Evolutionary conservation across 768 basidiomycete species (phyloP), one percentile per base, ranked within the genome.

Genomic region (Leucocoprinus birnbaumii): DNA sequence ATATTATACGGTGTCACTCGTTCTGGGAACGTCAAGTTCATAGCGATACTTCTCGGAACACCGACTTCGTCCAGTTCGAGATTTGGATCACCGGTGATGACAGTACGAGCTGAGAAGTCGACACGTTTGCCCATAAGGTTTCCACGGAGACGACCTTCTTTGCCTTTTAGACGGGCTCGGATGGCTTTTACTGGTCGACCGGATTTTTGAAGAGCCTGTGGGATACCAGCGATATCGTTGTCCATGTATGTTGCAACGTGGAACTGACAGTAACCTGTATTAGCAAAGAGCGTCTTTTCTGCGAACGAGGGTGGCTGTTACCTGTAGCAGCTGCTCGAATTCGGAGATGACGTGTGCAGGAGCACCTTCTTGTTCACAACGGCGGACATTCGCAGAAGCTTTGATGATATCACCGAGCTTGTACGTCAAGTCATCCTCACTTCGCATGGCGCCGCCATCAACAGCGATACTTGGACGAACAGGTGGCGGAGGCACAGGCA

Each of bases 221-320:
- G 97, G 34, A 98, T 92, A 43, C 97, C 97, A 31, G 97, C 94
- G 55, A 98, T 95, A 66, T 98, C 95, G 66, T 99, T 99, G 67
- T 99, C 97, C 96, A 99, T 99, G 68, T 98, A 99, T 0, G 97
- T 98, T 2, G 97, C 97, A 57, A 98, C 94, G 66, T 99, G 97
- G 68, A 95, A 99, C 93, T 97, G 61, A 38, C n/a, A 14, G n/a
- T n/a, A 11, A 57, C 42, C 53, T 58, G 56, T 44, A 22, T 37
- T 50, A 26, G 31, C n/a, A 37, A 58, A 45, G 35, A 53, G 37
- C 19, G 25, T 51, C 34, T 8, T 47, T 46, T 10, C 31, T 52
- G 31, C 6, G 11, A 31, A 5, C 11, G 24, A 55, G 13, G 11
- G 49, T 26, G 37, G 9, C n/a, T 68, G 80, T 52, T 58, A 91